A percentile compares a stretch with the other conserved stretches of the same genome.
Evolutionary conservation across 345 rosid species (phyloP).

Genomic region (Schrenkiella parvula): DNA sequence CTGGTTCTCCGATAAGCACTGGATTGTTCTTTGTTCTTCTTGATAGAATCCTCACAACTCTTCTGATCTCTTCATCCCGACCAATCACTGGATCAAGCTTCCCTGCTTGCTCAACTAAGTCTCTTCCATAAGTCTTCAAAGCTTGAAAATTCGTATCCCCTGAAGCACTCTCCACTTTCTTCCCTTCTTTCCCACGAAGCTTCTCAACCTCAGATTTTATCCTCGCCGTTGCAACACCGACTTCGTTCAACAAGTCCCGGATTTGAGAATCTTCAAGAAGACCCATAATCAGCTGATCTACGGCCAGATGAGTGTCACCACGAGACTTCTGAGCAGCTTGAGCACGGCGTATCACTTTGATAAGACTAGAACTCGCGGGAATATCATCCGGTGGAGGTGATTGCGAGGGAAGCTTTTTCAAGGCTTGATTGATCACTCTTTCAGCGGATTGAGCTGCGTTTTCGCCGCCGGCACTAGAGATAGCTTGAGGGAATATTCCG

Average conservation of each 20-base stretch:
- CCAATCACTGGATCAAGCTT: conserved; percentile 95
- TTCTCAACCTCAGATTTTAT: conserved; percentile 79
- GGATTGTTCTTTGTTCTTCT: conserved; percentile 94
- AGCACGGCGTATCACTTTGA: conserved; percentile 68
- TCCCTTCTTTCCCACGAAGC: conserved; percentile 84
- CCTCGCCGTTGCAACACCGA: conserved; percentile 48
- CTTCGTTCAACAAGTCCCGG: conserved; percentile 61
- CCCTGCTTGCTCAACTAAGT: conserved; percentile 89
- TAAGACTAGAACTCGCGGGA: conserved; percentile 67
- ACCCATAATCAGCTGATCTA: conserved; percentile 72
- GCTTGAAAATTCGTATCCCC: conserved; percentile 79
- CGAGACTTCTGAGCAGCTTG: conserved; percentile 66
- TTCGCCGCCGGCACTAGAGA: conserved; percentile 54
- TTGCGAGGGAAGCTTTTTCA: conserved; percentile 80
- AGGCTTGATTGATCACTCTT: conserved; percentile 63
- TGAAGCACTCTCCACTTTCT: conserved; percentile 84
- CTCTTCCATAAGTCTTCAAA: conserved; percentile 84
- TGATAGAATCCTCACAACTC: conserved; percentile 77
- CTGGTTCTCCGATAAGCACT: conserved; percentile 92
- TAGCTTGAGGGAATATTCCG: conserved; percentile 67
- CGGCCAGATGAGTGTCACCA: conserved; percentile 71
- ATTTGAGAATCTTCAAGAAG: conserved; percentile 86
- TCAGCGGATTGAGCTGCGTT: conserved; percentile 55
- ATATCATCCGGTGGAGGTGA: conserved; percentile 72
- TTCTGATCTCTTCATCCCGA: conserved; percentile 80